Base-by-base conservation (phyloP, 2,329 filamentous ascomycete species). In the Penicillium sp. region DNA sequence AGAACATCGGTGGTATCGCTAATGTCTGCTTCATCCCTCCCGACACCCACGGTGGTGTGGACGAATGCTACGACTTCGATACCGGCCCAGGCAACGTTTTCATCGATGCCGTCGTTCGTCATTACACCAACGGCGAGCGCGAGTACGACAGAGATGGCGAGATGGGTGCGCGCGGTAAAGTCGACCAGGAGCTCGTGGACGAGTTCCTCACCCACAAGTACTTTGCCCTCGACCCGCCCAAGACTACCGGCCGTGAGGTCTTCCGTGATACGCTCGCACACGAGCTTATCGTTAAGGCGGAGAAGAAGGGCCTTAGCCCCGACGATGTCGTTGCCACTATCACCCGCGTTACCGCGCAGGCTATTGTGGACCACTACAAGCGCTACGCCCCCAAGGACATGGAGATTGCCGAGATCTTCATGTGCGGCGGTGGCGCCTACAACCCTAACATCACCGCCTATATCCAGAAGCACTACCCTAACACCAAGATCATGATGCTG, bases 1-100 rank as follows among this genome's bases (percentile, higher is more conserved):
- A 82, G 57, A 81, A 82, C 56, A 81, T 83, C 44, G 78, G 78
- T 41, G 78, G 79, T 26, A 80, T 83, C 34, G 77, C 76, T 24
- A 82, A 79, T 53, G 75, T 83, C 20, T 82, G 76, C 65, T 81
- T 58, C n/a, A 51, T 58, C n/a, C 52, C 55, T 7, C 55, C 54
- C 0, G 55, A 58, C 3, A 55, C 31, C 9, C 54, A 58, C 26
- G 55, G 55, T 16, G 55, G 55, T 2, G 52, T 57, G 1, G 60
- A 67, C 49, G 65, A 68, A 37, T 71, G 68, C 47, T 74, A 73
- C 54, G 76, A 78, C 55, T 77, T 79, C 49, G 74, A 79, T 54
- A 79, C 76, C 3, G 78, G 78, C 11, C 78, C 77, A 3, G 78
- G 78, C 9, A 81, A 79, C 52, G 62, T 67, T 27, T 73, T 79